Conservation (phyloP, 2,329 filamentous ascomycete species). For the Diaporthe australafricana region DNA sequence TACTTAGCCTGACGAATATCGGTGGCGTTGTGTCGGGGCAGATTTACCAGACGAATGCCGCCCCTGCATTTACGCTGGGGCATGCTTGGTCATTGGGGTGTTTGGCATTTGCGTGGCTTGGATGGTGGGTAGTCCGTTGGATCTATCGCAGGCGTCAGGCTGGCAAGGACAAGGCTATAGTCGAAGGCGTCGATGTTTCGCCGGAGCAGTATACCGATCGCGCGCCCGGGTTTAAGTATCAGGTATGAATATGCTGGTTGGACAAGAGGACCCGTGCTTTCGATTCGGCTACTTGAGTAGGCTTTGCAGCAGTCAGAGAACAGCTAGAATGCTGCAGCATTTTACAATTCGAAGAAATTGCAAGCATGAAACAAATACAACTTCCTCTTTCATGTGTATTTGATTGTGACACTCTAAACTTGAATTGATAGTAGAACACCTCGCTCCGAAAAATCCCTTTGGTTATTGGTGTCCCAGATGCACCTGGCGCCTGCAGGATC, state of each 20-base stretch:
- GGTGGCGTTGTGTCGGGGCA: constrained; percentile 41
- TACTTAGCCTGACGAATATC: constrained; percentile 43
- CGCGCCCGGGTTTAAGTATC: neutral
- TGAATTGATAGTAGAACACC: too few relatives aligned
- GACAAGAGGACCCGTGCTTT: too few relatives aligned
- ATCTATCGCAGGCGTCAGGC: constrained; percentile 48
- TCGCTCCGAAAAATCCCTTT: too few relatives aligned
- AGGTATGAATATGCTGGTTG: neutral
- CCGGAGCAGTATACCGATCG: neutral
- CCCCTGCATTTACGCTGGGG: constrained; percentile 43
- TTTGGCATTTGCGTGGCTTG: constrained; percentile 39
- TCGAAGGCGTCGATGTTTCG: neutral
- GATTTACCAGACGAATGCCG: constrained; percentile 43
- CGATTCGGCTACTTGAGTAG: too few relatives aligned
- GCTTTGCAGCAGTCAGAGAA: too few relatives aligned
- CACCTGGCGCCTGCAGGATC: too few relatives aligned
- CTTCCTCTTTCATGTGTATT: too few relatives aligned
- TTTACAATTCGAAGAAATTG: too few relatives aligned
- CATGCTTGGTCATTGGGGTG: constrained; percentile 53
- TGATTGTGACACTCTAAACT: too few relatives aligned
- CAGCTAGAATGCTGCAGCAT: too few relatives aligned
- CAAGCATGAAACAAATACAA: too few relatives aligned
- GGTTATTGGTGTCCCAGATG: too few relatives aligned
- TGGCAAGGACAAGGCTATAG: neutral
- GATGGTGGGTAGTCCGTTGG: constrained; percentile 49